These are phyloP conservation scores for Apiosordaria backusii DNA, from an alignment of 495 filamentous ascomycete genomes.

Conservation along the genomic window DNA sequence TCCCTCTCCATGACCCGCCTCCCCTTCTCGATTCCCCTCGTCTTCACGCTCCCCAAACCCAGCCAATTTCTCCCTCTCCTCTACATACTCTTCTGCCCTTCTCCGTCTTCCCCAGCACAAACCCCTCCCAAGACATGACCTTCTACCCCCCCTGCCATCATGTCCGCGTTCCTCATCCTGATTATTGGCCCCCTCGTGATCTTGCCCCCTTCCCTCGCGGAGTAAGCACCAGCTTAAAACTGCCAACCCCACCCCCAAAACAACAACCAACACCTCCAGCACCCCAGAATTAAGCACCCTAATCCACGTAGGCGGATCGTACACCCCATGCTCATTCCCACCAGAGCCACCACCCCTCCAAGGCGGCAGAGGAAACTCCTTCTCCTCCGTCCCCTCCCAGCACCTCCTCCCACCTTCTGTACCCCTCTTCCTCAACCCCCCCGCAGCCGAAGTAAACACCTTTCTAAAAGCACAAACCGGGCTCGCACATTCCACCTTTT, in stretches of 20 bases:
- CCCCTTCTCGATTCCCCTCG: neutral
- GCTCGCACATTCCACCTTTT: neutral
- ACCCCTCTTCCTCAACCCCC: neutral
- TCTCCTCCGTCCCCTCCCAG: neutral
- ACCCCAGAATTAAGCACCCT: neutral
- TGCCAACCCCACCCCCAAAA: neutral
- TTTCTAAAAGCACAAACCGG: neutral
- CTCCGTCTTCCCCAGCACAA: neutral
- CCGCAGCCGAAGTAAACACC: neutral
- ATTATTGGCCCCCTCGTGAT: neutral
- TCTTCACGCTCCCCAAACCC: neutral
- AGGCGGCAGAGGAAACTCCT: neutral
- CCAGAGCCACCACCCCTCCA: neutral
- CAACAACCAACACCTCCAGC: neutral
- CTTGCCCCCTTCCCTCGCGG: neutral
- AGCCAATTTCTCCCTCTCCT: conserved; percentile 9
- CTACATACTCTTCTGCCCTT: neutral
- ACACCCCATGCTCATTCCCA: neutral
- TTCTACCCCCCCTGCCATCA: neutral
- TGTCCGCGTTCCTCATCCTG: neutral
- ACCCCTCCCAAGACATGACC: neutral
- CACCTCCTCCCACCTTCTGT: neutral
- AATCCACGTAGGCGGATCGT: neutral
- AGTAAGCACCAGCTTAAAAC: neutral
- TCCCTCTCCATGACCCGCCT: neutral